Base-by-base conservation (phyloP, 208 protist genomes). In the Trypanosoma avium region DNA sequence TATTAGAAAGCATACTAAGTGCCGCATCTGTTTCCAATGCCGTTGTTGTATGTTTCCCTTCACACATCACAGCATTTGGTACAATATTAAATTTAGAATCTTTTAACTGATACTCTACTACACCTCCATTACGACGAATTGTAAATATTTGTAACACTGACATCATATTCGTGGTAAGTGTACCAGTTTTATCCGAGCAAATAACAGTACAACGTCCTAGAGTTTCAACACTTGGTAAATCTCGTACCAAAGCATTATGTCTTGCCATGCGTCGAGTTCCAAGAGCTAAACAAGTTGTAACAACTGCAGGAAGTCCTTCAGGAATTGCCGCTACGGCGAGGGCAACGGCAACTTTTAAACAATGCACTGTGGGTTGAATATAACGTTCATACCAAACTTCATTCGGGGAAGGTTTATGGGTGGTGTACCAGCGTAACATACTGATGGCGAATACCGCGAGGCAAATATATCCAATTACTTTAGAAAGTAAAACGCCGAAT, bases 121-220 rank as follows among this genome's bases (percentile, higher is more conserved):
- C 3, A 0, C 36, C 60, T 5, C 36, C 48, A 27, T 65, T 19
- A 0, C 43, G 2, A 1, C 72, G 46, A 9, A 87, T 19, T 1
- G 88, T 94, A 27, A 76, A 70, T 4, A 93, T 69, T 19, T 91
- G 53, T 17, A 77, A 27, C 10, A 98, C 96, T 15, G 92, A 91
- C 98, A 99, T 99, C 73, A 97, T 90, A 73, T 99, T 99, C 13
- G 93, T 98, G 10, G 98, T 99, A 32, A 99, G 83, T 0, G 98
- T 99, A 12, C 99, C 98, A 4, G 98, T 99, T 78, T 99, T 99
- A 79, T 99, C 98, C 7, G 91, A 98, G 82, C 98, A 99, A 69
- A 99, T 99, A 10, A 99, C 93, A 21, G 95, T 97, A 61, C 93
- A 98, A 49, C 95, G 93, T 22, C 98, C 98, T 12, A 99, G 85